A percentile compares a stretch with the other conserved stretches of the same genome.
These are phyloP conservation scores for Sclerotinia sclerotiorum DNA, from an alignment of 2,329 filamentous ascomycete genomes.

Conservation along the genomic window DNA sequence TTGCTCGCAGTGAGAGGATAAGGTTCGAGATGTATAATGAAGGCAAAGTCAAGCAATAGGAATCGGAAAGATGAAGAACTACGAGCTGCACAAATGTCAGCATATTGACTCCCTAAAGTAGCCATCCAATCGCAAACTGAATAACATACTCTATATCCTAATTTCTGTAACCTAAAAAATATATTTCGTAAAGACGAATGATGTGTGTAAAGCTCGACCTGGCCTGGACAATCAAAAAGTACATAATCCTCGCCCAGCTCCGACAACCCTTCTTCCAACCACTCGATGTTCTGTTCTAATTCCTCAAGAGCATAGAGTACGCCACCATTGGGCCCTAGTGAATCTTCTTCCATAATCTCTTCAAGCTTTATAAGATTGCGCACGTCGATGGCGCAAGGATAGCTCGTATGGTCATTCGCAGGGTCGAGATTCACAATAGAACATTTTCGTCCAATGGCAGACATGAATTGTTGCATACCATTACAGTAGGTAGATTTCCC, in stretches of 20 bases:
- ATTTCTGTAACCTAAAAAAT: constrained; percentile 84
- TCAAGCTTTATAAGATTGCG: constrained; percentile 86
- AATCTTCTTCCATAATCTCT: constrained; percentile 90
- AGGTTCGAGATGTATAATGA: constrained; percentile 94
- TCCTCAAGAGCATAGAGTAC: constrained; percentile 94
- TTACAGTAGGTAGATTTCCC: constrained; percentile 99
- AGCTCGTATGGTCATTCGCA: constrained; percentile 89
- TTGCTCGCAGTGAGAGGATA: constrained; percentile 87
- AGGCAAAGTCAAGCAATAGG: constrained; percentile 87
- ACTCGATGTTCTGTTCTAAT: constrained; percentile 89
- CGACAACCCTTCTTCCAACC: constrained; percentile 79
- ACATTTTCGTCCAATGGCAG: constrained; percentile 90
- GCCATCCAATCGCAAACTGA: constrained; percentile 13
- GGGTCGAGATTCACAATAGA: constrained; percentile 96
- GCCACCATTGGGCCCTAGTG: constrained; percentile 87
- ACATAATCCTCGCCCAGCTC: constrained; percentile 86
- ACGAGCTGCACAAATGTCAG: constrained; percentile 65
- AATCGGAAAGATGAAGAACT: constrained; percentile 90
- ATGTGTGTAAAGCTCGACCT: constrained; percentile 96
- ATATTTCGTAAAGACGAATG: constrained; percentile 90
- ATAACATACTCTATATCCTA: constrained; percentile 79
- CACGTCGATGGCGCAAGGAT: constrained; percentile 87
- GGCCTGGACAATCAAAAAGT: constrained; percentile 93
- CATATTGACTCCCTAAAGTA: constrained; percentile 15
- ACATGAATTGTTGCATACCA: constrained; percentile 98